Conservation (phyloP, 2,329 filamentous ascomycete species). For the Penicillium corylophilum region DNA sequence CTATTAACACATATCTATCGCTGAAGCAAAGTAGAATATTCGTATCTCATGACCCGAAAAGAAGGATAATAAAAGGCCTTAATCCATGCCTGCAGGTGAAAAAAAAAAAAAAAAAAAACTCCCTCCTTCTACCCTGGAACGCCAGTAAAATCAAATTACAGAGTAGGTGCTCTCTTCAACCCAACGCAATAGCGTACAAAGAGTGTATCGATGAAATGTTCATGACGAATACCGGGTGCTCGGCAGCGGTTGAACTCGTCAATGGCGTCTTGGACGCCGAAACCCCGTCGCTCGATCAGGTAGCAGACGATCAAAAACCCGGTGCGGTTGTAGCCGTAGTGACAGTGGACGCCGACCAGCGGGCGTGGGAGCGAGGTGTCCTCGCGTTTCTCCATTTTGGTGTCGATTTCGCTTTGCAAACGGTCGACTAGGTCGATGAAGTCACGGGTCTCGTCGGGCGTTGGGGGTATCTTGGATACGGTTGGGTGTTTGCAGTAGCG, state of each 20-base stretch:
- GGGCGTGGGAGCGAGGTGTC: constrained; percentile 37
- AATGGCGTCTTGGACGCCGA: constrained; percentile 71
- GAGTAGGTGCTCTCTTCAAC: constrained; percentile 45
- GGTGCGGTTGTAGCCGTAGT: constrained; percentile 93
- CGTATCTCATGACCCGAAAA: constrained; percentile 23
- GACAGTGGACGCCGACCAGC: constrained; percentile 82
- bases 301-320: constrained; percentile 90
- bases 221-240: constrained; percentile 82
- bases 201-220: constrained; percentile 81
- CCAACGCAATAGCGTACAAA: constrained; percentile 71
- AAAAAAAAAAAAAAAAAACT: too few species aligned
- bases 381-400: constrained; percentile 46
- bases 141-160: constrained; percentile 23
- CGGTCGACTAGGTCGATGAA: constrained; percentile 62
- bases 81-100: constrained; percentile 8
- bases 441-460: constrained; percentile 57
- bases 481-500: constrained; percentile 86
- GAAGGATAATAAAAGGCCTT: constrained; percentile 1
- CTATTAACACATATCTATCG: constrained; percentile 20
- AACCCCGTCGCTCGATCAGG: constrained; percentile 76
- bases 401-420: constrained; percentile 57
- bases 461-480: constrained; percentile 84
- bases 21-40: constrained; percentile 11
- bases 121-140: constrained; percentile 10
- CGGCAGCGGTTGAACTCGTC: constrained; percentile 71